These are phyloP conservation scores for Cladosporium colombiae DNA, from an alignment of 2,329 filamentous ascomycete genomes.

Conservation along the genomic window DNA sequence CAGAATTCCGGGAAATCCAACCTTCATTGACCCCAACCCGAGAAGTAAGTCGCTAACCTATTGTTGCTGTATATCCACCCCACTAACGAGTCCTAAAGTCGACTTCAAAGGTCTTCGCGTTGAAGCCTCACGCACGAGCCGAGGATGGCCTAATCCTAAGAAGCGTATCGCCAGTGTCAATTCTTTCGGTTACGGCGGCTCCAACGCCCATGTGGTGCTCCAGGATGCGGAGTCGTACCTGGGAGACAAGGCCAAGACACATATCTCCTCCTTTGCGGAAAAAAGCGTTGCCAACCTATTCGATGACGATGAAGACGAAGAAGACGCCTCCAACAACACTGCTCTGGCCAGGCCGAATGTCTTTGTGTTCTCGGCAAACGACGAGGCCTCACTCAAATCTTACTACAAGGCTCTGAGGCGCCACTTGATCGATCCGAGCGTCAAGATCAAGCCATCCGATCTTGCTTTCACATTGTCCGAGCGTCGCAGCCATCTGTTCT, in stretches of 20 bases:
- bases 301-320: not conserved
- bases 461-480: not conserved
- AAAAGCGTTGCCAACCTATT: not conserved
- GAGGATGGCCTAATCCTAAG: constrained; percentile 31
- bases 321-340: constrained; percentile 3
- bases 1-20: constrained; percentile 11
- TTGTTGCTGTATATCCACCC: not conserved
- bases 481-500: not conserved
- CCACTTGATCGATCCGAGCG: not conserved
- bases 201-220: constrained; percentile 34
- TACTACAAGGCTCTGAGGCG: not conserved
- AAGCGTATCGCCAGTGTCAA: constrained; percentile 24
- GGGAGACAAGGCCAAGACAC: not conserved
- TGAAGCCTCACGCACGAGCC: not conserved
- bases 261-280: not conserved
- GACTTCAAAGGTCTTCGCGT: not conserved
- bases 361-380: constrained; percentile 21
- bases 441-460: not conserved
- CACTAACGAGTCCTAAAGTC: not conserved
- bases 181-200: constrained; percentile 33
- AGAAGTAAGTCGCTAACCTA: not conserved
- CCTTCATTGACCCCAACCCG: not conserved
- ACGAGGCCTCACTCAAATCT: constrained; percentile 13
- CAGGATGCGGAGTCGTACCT: constrained; percentile 13
- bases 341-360: constrained; percentile 11